These are phyloP conservation scores for Microsporum ferrugineum DNA, from an alignment of 2,329 filamentous ascomycete species.

Conservation along the genomic window DNA sequence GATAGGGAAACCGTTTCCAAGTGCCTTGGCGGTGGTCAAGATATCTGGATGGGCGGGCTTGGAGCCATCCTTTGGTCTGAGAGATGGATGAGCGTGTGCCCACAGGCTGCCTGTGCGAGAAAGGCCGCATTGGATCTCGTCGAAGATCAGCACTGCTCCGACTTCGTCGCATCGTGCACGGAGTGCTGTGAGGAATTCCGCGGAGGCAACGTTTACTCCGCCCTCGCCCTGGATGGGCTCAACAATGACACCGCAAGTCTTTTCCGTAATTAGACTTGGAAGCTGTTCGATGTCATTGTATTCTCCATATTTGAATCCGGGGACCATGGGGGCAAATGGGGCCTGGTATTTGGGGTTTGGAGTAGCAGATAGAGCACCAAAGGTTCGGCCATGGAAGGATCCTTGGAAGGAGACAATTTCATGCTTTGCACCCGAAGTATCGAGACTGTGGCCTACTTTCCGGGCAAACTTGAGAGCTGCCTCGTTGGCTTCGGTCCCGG, in stretches of 20 bases:
- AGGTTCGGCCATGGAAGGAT: conserved; percentile 92
- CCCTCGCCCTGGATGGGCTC: conserved; percentile 98
- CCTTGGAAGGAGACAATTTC: conserved; percentile 85
- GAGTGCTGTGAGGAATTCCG: conserved; percentile 75
- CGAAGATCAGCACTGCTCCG: conserved; percentile 79
- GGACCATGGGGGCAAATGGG: conserved; percentile 90
- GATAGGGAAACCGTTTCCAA: conserved; percentile 93
- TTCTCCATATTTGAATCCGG: conserved; percentile 75
- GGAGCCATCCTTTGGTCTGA: conserved; percentile 26
- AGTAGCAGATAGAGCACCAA: conserved; percentile 89
- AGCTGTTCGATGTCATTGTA: conserved; percentile 73
- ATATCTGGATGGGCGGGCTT: conserved; percentile 82
- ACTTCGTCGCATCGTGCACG: conserved; percentile 74
- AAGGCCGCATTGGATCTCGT: conserved; percentile 94
- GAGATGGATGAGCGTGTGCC: conserved; percentile 66
- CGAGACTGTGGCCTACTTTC: conserved; percentile 69
- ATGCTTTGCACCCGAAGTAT: conserved; percentile 60
- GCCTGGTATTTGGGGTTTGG: conserved; percentile 96
- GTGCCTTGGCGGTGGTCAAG: conserved; percentile 85
- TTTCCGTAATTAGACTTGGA: conserved; percentile 61
- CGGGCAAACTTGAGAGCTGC: conserved; percentile 94
- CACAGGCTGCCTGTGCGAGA: conserved; percentile 78
- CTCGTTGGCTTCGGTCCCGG: conserved; percentile 93
- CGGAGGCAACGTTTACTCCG: conserved; percentile 71
- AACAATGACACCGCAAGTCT: conserved; percentile 86